These are phyloP conservation scores for Coniferiporia sulphurascens DNA, from an alignment of 1,284 basidiomycete species.

Conservation along the genomic window DNA sequence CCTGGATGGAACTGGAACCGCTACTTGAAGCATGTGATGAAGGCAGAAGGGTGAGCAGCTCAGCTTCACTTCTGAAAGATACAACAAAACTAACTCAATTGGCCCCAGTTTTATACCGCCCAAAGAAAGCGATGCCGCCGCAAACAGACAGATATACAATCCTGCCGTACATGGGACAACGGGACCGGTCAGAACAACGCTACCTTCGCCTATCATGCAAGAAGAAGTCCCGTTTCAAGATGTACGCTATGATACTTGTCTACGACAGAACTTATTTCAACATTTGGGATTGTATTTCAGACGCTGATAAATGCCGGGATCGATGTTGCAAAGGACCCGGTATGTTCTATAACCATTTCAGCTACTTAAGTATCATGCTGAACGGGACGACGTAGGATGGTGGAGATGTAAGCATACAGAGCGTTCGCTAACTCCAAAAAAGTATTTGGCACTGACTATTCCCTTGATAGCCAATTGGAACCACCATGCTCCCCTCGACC, in stretches of 20 bases:
- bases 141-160: constrained; percentile 11
- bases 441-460: not conserved
- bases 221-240: constrained; percentile 14
- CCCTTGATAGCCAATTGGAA: constrained; percentile 12
- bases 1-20: constrained; percentile 28
- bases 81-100: not conserved
- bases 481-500: constrained; percentile 11
- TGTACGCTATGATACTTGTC: not conserved
- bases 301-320: constrained; percentile 19
- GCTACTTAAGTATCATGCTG: not conserved
- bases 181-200: constrained; percentile 12
- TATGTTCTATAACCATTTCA: not conserved
- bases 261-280: not conserved
- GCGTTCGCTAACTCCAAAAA: no score
- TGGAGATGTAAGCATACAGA: constrained; percentile 21
- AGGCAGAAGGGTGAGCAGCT: constrained; percentile 21
- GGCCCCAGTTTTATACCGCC: constrained; percentile 9
- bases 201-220: constrained; percentile 1
- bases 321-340: constrained; percentile 18
- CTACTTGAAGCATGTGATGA: constrained; percentile 22
- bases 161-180: not conserved
- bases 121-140: not conserved
- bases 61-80: not conserved
- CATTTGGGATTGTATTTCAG: constrained; percentile 6
- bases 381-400: constrained; percentile 14